Base-by-base conservation (phyloP, 371 early-diverging fungal genomes). In the Actinomortierella ambigua region DNA sequence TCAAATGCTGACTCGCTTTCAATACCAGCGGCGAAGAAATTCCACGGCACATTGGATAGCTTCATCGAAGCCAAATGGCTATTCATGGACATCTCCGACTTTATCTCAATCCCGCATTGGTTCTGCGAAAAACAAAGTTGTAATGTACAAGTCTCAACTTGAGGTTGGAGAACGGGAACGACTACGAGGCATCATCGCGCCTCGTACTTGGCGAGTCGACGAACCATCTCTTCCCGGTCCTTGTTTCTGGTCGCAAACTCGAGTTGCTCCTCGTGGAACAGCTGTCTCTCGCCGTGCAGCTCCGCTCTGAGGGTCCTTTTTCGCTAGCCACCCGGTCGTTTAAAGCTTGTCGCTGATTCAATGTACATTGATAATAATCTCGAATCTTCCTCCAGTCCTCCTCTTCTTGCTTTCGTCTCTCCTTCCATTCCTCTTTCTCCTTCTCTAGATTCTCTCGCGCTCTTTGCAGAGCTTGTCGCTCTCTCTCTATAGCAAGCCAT, bases 391-490 rank as follows among this genome's bases (percentile, higher is more conserved):
- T 20, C 22, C 11, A 48, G 9, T 2, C 48, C 8, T 48, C 48
- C 48, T 18, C 20, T 48, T 48, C 48, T 20, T 48, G 48, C 22
- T 17, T 22, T 22, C 48, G 48, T 24, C 22, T 48, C 20, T 48
- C 48, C 48, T 48, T 48, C 48, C 48, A 48, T 8, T 48, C 48
- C 48, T 48, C 48, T 48, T 48, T 17, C 48, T 48, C 48, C 48
- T 22, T 18, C 24, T 50, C 50, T 17, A 77, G n/a, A 27, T 67
- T 69, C 4, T 64, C 65, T 1, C 73, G 56, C 26, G 78, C 76
- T 15, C 59, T 66, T 61, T 79, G 68, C 17, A 81, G 53, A 14
- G 62, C 50, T 56, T 57, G 55, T 17, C 79, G 78, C 29, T 68
- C 53, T 3, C 60, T 68, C 26, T 61, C 68, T 27, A 81, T 46